Percentiles rank a stretch among this genome's conserved stretches.
Evolutionary conservation across 78 protist species (phyloP).

Genomic region (Dictyostelium purpureum): DNA sequence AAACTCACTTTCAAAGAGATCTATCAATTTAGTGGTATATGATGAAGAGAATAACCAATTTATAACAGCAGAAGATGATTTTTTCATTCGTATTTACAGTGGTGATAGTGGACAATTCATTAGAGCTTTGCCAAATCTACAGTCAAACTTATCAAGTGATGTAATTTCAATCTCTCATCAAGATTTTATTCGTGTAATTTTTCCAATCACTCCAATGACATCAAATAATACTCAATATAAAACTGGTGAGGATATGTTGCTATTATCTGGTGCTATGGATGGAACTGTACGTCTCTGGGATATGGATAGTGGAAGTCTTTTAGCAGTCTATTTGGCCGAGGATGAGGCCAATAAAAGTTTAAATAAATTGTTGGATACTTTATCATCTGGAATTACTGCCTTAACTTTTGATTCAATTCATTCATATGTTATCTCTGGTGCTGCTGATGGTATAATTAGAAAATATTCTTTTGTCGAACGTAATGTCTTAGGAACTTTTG

Average conservation of each 20-base stretch:
- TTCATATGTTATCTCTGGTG: constrained; percentile 2
- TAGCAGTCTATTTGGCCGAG: background rate
- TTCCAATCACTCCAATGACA: background rate
- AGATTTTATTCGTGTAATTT: background rate
- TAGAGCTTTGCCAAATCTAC: background rate
- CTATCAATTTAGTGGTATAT: background rate
- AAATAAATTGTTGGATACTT: background rate
- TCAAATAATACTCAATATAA: background rate
- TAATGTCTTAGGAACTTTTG: constrained; percentile 1
- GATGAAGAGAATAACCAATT: constrained; percentile 1
- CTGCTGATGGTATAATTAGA: constrained; percentile 50
- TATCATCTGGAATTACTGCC: background rate
- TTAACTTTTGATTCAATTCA: constrained; percentile 4
- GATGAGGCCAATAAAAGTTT: background rate
- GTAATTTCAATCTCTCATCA: background rate
- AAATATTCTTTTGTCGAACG: background rate
- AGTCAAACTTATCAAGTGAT: background rate
- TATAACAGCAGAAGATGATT: constrained; percentile 68
- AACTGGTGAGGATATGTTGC: background rate
- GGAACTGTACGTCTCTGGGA: constrained; percentile 60
- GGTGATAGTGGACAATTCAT: background rate
- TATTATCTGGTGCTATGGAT: constrained; percentile 46
- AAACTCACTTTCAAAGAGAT: background rate
- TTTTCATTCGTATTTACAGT: constrained; percentile 41
- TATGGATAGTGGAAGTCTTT: constrained; percentile 15